phyloP scores from a whole-genome alignment of 495 filamentous ascomycete genomes.

The Annulohypoxylon bovei region DNA sequence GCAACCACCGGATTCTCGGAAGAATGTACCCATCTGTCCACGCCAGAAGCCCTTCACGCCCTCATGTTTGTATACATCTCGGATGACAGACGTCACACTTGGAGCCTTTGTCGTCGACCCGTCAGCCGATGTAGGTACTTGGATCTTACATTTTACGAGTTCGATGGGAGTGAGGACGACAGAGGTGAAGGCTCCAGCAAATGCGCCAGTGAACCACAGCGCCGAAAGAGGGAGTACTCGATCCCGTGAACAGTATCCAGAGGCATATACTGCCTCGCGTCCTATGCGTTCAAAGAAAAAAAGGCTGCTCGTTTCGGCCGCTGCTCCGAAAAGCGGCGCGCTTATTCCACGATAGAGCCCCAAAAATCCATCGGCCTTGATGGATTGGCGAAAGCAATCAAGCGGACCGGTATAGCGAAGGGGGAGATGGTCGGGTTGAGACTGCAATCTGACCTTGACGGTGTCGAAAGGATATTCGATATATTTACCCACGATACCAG shows the following conservation, averaged over 20 bases:
- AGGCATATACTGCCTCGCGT: conserved; percentile 64
- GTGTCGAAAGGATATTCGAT: conserved; percentile 99
- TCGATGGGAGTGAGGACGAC: conserved; percentile 94
- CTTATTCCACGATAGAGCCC: conserved; percentile 94
- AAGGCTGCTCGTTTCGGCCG: conserved; percentile 89
- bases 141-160: conserved; percentile 98
- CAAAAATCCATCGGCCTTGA: conserved; percentile 76
- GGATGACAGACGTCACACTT: conserved; percentile 66
- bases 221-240: conserved; percentile 72
- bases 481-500: conserved; percentile 91
- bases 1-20: conserved; percentile 91
- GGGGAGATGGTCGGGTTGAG: conserved; percentile 83
- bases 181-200: conserved; percentile 89
- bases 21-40: conserved; percentile 90
- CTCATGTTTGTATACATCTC: conserved; percentile 79
- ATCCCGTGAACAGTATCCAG: conserved; percentile 62
- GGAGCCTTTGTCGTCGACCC: conserved; percentile 44
- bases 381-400: conserved; percentile 91
- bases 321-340: conserved; percentile 89
- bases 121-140: conserved; percentile 65
- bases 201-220: conserved; percentile 79
- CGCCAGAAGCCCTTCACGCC: conserved; percentile 92
- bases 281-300: conserved; percentile 88
- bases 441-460: conserved; percentile 85
- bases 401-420: conserved; percentile 86